Evolutionary conservation across 1,284 basidiomycete genomes (phyloP).

Genomic region (Vanrija sp.): DNA sequence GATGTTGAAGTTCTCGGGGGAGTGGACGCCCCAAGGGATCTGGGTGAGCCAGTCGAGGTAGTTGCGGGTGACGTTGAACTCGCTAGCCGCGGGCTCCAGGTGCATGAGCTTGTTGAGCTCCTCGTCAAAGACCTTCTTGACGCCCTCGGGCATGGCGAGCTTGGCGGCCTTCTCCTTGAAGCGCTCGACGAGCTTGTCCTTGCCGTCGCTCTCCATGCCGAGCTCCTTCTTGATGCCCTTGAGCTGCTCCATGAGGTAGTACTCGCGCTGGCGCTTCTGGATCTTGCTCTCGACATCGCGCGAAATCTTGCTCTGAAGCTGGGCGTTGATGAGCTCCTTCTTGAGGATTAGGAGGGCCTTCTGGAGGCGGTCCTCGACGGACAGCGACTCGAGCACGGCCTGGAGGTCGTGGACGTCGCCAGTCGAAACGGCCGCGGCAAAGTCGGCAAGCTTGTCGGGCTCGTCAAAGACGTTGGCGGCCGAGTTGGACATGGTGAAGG

Average conservation of each 20-base stretch:
- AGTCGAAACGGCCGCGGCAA: slow-evolving; percentile 91
- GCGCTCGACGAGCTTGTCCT: slow-evolving; percentile 95
- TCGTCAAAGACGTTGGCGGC: slow-evolving; percentile 98
- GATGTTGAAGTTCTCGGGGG: slow-evolving; percentile 90
- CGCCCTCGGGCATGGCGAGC: slow-evolving; percentile 88
- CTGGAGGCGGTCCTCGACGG: slow-evolving; percentile 82
- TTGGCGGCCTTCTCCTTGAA: slow-evolving; percentile 84
- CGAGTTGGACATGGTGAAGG: slow-evolving; percentile 92
- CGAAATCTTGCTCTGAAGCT: slow-evolving; percentile 89
- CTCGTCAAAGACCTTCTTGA: slow-evolving; percentile 94
- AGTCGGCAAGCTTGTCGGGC: slow-evolving; percentile 96
- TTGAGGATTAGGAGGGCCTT: slow-evolving; percentile 91
- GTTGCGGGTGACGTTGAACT: slow-evolving; percentile 94
- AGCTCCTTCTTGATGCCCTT: slow-evolving; percentile 99
- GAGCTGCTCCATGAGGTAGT: slow-evolving; percentile 97
- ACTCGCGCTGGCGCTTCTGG: slow-evolving; percentile 93
- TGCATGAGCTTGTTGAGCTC: slow-evolving; percentile 88
- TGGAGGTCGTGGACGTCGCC: slow-evolving; percentile 89
- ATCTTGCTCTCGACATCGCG: slow-evolving; percentile 96
- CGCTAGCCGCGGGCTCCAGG: slow-evolving; percentile 86
- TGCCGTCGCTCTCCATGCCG: slow-evolving; percentile 87
- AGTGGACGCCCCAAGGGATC: slow-evolving; percentile 95
- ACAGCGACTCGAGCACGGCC: slow-evolving; percentile 82
- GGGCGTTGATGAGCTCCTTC: slow-evolving; percentile 97
- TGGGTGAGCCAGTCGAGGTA: slow-evolving; percentile 95